phyloP scores from a whole-genome alignment of 345 rosid genomes.

The thale cress (Arabidopsis thaliana) region TAIR10.1 NC_003075.7:1248001-1248500 shows the following conservation, averaged over 20 bases:
- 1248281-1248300: conserved; percentile 82
- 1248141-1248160: conserved; percentile 13
- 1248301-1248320: conserved; percentile 78
- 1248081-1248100: background rate
- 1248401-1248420: conserved; percentile 61
- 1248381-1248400: background rate
- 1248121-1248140: background rate
- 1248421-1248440: conserved; percentile 82
- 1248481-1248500: conserved; percentile 91
- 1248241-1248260: conserved; percentile 88
- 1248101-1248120: conserved; percentile 3
- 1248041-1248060: conserved; percentile 12
- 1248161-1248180: conserved; percentile 12
- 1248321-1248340: conserved; percentile 80
- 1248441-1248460: conserved; percentile 69
- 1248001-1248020: conserved; percentile 86
- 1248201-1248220: conserved; percentile 94
- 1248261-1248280: conserved; percentile 93
- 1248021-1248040: background rate
- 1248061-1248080: background rate
- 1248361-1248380: background rate
- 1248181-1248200: conserved; percentile 72
- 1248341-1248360: conserved; percentile 14
- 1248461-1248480: conserved; percentile 78
- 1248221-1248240: conserved; percentile 88